Evolutionary conservation across 1,284 basidiomycete species (phyloP), one percentile per base, ranked within the genome.

Genomic region (Entoloma clypeatum): DNA sequence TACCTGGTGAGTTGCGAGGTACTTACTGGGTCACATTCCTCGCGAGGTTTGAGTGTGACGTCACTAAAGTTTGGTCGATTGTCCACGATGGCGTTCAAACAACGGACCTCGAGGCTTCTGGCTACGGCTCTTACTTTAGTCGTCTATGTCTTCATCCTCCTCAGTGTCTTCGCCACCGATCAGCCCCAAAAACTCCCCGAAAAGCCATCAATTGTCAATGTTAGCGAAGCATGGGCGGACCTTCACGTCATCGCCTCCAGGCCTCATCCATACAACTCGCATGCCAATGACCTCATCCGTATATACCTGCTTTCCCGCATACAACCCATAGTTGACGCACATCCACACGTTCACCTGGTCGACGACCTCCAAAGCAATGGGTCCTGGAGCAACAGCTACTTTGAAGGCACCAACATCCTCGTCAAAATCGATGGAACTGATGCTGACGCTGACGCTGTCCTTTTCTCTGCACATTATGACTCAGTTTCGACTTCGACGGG

Each of bases 381-480:
- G 8, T 77, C 75, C 0, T 84, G 71, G 64, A 59, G 50, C 19
- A 61, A 65, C 9, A 62, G 71, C 1, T 86, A 87, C 53, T 86
- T 84, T 50, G 81, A 89, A 58, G 81, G 82, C 7, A 79, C 67
- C 19, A 89, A 89, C 52, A 65, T 89, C 24, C 63, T 87, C 2
- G 76, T 86, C 41, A 85, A 79, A 53, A 67, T 86, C 10, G 74
- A 81, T 36, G 86, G 86, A 4, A 54, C 58, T 4, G 49, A 52
- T 5, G 60, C 56, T 23, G 42, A 49, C 22, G 44, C 67, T 7
- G 64, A 72, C 18, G 78, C 75, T 0, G 77, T 85, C 3, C 59
- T 90, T n/a, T 80, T 90, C 45, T 87, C 84, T 0, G 84, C 85
- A 2, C 87, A 90, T 53, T 86, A 78, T 56, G 86, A 89, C 60